phyloP scores from a whole-genome alignment of 768 basidiomycete genomes.

The Naganishia randhawae region DNA sequence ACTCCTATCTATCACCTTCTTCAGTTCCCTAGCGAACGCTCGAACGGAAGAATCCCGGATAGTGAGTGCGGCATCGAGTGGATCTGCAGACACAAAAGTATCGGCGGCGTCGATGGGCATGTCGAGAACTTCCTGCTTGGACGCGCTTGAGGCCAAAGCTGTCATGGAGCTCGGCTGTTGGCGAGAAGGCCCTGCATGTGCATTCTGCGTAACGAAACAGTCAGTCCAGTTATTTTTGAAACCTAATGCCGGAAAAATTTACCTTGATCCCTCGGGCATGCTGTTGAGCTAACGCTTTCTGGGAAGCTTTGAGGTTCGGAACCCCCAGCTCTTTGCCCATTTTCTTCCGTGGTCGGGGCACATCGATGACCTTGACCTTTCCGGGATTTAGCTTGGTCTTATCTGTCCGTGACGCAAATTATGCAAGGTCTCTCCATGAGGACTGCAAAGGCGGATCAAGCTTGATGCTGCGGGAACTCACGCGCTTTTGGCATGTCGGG shows the following conservation, averaged over 20 bases:
- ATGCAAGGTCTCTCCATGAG: background rate
- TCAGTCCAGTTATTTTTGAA: background rate
- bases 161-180: slow-evolving; percentile 13
- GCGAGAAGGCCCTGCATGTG: slow-evolving; percentile 32
- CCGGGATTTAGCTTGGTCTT: slow-evolving; percentile 19
- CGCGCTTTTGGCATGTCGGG: slow-evolving; percentile 42
- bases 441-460: background rate
- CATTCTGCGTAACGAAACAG: slow-evolving; percentile 17
- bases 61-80: slow-evolving; percentile 47
- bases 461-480: slow-evolving; percentile 23
- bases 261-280: slow-evolving; percentile 29
- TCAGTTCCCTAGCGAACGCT: slow-evolving; percentile 68
- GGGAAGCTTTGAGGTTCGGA: slow-evolving; percentile 73
- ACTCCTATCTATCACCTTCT: slow-evolving; percentile 88
- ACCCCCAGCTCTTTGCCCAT: slow-evolving; percentile 73
- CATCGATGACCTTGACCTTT: slow-evolving; percentile 25
- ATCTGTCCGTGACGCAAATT: slow-evolving; percentile 7
- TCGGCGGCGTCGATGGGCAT: slow-evolving; percentile 9
- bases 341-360: slow-evolving; percentile 30
- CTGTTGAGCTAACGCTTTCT: slow-evolving; percentile 55
- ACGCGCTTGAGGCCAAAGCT: slow-evolving; percentile 4
- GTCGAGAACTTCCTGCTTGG: background rate
- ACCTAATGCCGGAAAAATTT: background rate
- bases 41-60: slow-evolving; percentile 50
- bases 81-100: slow-evolving; percentile 30